Percentiles rank a stretch among this genome's conserved stretches.
Evolutionary conservation across 768 basidiomycete genomes (phyloP).

Genomic region (Aureoboletus auriporus): DNA sequence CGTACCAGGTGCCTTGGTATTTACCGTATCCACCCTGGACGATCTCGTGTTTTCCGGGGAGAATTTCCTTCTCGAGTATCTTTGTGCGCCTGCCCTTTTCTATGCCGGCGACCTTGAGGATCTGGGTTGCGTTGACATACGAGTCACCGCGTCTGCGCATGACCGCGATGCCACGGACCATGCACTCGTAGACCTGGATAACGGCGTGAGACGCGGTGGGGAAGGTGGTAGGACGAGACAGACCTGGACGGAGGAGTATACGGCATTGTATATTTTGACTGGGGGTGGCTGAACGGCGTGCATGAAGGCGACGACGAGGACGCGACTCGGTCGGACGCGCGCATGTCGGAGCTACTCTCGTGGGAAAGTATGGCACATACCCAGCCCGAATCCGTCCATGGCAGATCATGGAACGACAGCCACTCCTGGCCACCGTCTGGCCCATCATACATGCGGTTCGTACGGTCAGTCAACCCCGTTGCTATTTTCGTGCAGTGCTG

Average conservation of each 20-base stretch:
- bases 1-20: conserved; percentile 98
- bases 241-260: conserved; percentile 87
- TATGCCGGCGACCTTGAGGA: conserved; percentile 97
- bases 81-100: conserved; percentile 96
- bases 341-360: conserved; percentile 31
- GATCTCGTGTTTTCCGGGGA: conserved; percentile 94
- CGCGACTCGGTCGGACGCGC: conserved; percentile 29
- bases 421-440: conserved; percentile 59
- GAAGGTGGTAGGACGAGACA: conserved; percentile 2
- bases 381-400: no score
- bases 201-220: conserved; percentile 8
- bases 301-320: conserved; percentile 26
- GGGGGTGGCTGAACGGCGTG: conserved; percentile 41
- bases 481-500: background rate
- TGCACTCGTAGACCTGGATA: conserved; percentile 89
- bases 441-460: conserved; percentile 80
- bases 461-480: conserved; percentile 38
- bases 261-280: conserved; percentile 90
- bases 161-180: conserved; percentile 97
- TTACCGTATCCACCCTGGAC: conserved; percentile 99
- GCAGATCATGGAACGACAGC: conserved; percentile 32
- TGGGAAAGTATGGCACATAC: conserved; percentile 11
- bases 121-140: conserved; percentile 98
- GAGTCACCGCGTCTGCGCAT: conserved; percentile 95
- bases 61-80: conserved; percentile 95